Percentiles rank a stretch among this genome's conserved stretches.
These are phyloP conservation scores for Ustilago shanxiensis DNA, from an alignment of 1,284 basidiomycete species.

Conservation along the genomic window DNA sequence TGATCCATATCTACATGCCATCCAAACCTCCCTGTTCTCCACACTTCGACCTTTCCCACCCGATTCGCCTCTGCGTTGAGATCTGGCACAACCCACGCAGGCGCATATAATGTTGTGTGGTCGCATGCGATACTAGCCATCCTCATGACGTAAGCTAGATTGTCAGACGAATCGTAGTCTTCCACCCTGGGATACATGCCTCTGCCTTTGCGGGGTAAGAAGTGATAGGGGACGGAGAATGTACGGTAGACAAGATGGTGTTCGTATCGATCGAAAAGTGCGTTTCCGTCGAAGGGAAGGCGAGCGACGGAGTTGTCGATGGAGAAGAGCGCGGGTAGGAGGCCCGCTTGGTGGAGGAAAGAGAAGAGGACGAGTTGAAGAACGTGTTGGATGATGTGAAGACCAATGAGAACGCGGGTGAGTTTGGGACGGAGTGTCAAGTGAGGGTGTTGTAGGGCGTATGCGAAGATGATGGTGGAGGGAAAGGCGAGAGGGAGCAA, in stretches of 20 bases:
- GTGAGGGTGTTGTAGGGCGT: conserved; percentile 17
- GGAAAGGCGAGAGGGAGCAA: conserved; percentile 68
- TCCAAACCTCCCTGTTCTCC: neutral
- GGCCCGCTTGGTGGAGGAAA: conserved; percentile 47
- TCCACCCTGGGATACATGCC: conserved; percentile 13
- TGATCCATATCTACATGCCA: conserved; percentile 54
- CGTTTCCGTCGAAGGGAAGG: neutral
- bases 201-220: conserved; percentile 21
- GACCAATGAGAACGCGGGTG: conserved; percentile 4
- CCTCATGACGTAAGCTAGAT: neutral
- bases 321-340: conserved; percentile 44
- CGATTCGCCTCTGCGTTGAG: neutral
- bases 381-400: conserved; percentile 42
- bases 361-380: conserved; percentile 46
- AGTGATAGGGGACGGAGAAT: conserved; percentile 47
- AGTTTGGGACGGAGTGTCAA: conserved; percentile 28
- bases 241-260: conserved; percentile 47
- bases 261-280: conserved; percentile 14
- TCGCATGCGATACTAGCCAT: conserved; percentile 11
- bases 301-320: conserved; percentile 25
- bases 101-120: conserved; percentile 23
- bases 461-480: conserved; percentile 38
- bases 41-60: neutral
- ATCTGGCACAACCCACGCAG: conserved; percentile 4
- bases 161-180: conserved; percentile 7